Percentiles rank a stretch among this genome's conserved stretches.
phyloP scores from a whole-genome alignment of 208 protist species.

The Crithidia mellificae region DNA sequence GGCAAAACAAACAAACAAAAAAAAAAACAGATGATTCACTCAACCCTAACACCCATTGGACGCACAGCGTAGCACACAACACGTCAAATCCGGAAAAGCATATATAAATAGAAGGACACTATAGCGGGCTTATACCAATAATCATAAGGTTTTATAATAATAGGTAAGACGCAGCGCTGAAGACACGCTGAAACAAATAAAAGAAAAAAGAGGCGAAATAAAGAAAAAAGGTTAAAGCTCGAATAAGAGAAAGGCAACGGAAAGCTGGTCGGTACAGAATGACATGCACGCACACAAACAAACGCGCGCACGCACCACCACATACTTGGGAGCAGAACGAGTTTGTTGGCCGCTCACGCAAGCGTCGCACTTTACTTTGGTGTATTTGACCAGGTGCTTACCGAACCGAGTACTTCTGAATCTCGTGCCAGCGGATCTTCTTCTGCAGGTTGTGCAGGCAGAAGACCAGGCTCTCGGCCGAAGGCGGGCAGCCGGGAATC shows the following conservation, averaged over 20 bases:
- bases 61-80: neutral
- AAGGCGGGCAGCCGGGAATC: slow-evolving; percentile 98
- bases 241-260: neutral
- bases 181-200: neutral
- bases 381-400: slow-evolving; percentile 26
- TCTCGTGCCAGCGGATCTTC: slow-evolving; percentile 94
- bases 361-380: neutral
- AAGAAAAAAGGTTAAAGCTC: slow-evolving; percentile 18
- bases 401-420: slow-evolving; percentile 90
- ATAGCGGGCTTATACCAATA: slow-evolving; percentile 6
- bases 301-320: neutral
- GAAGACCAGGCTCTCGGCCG: slow-evolving; percentile 93
- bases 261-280: too few relatives aligned
- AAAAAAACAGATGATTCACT: neutral
- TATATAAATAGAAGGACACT: slow-evolving; percentile 4
- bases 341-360: too few relatives aligned
- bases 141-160: neutral
- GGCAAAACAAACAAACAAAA: too few relatives aligned
- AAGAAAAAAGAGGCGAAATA: slow-evolving; percentile 4
- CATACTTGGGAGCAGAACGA: neutral
- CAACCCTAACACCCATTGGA: neutral
- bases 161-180: neutral
- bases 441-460: slow-evolving; percentile 92
- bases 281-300: neutral
- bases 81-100: neutral